A percentile compares a stretch with the other conserved stretches of the same genome.
These are phyloP conservation scores for Suillus hirtellus DNA, from an alignment of 768 basidiomycete species.

Conservation along the genomic window DNA sequence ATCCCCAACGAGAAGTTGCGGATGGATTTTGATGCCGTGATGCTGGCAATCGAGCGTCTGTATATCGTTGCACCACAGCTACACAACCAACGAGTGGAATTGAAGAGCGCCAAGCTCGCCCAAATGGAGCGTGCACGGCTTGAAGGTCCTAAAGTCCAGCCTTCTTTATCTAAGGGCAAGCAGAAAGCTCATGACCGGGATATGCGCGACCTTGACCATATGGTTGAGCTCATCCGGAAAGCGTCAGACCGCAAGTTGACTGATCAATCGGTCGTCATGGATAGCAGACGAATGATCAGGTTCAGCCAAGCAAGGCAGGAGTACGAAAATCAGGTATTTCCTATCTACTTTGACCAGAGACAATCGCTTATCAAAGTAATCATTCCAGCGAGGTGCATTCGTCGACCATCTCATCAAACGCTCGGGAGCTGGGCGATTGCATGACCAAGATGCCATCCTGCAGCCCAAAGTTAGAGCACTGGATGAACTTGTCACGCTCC, in stretches of 20 bases:
- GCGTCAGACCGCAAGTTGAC: constrained; percentile 67
- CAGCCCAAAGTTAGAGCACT: constrained; percentile 9
- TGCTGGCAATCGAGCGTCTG: constrained; percentile 86
- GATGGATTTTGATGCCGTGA: constrained; percentile 82
- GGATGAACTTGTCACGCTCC: constrained; percentile 42
- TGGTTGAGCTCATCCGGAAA: constrained; percentile 69
- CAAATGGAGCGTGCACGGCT: constrained; percentile 73
- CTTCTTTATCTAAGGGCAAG: constrained; percentile 41
- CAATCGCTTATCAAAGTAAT: constrained; percentile 14
- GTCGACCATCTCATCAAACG: constrained; percentile 73
- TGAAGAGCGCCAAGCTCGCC: constrained; percentile 66
- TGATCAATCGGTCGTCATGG: constrained; percentile 70
- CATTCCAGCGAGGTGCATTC: constrained; percentile 65
- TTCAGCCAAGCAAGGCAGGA: constrained; percentile 57
- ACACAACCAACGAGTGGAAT: constrained; percentile 90
- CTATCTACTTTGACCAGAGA: neutral
- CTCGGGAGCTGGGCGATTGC: constrained; percentile 71
- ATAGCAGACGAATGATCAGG: constrained; percentile 55
- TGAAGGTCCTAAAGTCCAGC: constrained; percentile 32
- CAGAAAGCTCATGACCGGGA: constrained; percentile 46
- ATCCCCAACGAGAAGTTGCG: constrained; percentile 42
- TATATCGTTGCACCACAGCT: constrained; percentile 87
- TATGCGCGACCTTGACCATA: constrained; percentile 62
- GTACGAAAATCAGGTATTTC: constrained; percentile 62
- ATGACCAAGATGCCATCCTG: constrained; percentile 72